phyloP scores from a whole-genome alignment of 2,329 filamentous ascomycete genomes.

The Aspergillus japonicus region DNA sequence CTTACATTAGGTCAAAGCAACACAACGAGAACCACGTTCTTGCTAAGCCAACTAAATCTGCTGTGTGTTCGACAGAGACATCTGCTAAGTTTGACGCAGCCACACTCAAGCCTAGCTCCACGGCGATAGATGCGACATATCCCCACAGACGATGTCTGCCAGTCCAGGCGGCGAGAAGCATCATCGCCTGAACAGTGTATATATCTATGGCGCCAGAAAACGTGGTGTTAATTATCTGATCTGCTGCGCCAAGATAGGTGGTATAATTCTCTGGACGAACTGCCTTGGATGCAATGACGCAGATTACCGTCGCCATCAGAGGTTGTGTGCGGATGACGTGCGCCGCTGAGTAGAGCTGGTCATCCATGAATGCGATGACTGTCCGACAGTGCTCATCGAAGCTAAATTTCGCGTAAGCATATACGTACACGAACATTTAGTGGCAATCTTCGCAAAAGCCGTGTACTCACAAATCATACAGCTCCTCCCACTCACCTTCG shows the following conservation, averaged over 20 bases:
- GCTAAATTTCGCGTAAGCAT: neutral
- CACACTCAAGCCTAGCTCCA: conserved; percentile 1
- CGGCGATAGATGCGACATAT: neutral
- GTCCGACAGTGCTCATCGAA: conserved; percentile 2
- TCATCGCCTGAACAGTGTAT: neutral
- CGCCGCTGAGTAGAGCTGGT: neutral
- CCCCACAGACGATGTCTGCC: neutral
- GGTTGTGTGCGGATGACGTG: neutral
- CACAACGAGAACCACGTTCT: conserved; percentile 7
- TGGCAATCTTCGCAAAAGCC: no score
- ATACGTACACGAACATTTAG: no score
- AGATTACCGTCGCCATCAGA: conserved; percentile 1
- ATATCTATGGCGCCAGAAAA: conserved; percentile 1
- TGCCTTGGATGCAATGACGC: neutral
- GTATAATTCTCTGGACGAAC: neutral
- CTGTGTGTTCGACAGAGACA: neutral
- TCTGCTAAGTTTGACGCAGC: neutral
- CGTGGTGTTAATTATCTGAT: conserved; percentile 1
- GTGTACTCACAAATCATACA: conserved; percentile 3
- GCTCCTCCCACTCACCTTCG: conserved; percentile 5
- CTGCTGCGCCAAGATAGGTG: neutral
- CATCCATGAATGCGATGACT: conserved; percentile 3
- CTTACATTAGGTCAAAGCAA: conserved; percentile 8
- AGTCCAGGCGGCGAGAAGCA: conserved; percentile 1
- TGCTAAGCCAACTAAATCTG: neutral